Evolutionary conservation across 2,329 filamentous ascomycete genomes (phyloP).

Genomic region (Phialophora expanda): DNA sequence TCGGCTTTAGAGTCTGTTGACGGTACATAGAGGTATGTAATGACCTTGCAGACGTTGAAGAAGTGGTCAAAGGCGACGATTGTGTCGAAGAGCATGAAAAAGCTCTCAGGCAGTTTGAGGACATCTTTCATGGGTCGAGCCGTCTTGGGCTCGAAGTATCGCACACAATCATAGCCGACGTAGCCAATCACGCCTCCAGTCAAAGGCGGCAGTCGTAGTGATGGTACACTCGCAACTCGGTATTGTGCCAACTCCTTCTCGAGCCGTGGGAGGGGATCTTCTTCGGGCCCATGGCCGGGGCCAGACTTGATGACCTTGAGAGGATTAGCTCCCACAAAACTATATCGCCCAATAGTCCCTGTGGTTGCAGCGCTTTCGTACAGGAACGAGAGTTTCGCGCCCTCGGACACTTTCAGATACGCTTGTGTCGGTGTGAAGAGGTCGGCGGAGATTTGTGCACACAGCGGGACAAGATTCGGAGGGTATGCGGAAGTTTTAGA

Average conservation of each 20-base stretch:
- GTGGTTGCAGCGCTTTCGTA: slow-evolving; percentile 93
- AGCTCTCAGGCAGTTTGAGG: slow-evolving; percentile 84
- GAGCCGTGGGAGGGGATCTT: slow-evolving; percentile 82
- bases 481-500: slow-evolving; percentile 59
- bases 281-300: slow-evolving; percentile 79
- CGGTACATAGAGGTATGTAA: slow-evolving; percentile 83
- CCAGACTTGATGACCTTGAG: slow-evolving; percentile 85
- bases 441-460: slow-evolving; percentile 85
- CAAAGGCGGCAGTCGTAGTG: slow-evolving; percentile 79
- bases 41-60: slow-evolving; percentile 88
- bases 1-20: slow-evolving; percentile 53
- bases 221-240: slow-evolving; percentile 81
- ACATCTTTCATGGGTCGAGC: slow-evolving; percentile 85
- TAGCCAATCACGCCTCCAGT: slow-evolving; percentile 94
- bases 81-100: slow-evolving; percentile 97
- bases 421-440: slow-evolving; percentile 93
- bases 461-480: slow-evolving; percentile 81
- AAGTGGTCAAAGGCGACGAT: slow-evolving; percentile 95
- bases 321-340: slow-evolving; percentile 84
- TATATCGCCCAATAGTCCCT: slow-evolving; percentile 91
- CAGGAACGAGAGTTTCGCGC: slow-evolving; percentile 82
- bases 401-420: slow-evolving; percentile 71
- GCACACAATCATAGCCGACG: slow-evolving; percentile 95
- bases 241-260: slow-evolving; percentile 79
- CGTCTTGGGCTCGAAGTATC: slow-evolving; percentile 98